A percentile compares a stretch with the other conserved stretches of the same genome.
phyloP scores from a whole-genome alignment of 164 flowering plant genomes.

The Chimonanthus salicifolius region DNA sequence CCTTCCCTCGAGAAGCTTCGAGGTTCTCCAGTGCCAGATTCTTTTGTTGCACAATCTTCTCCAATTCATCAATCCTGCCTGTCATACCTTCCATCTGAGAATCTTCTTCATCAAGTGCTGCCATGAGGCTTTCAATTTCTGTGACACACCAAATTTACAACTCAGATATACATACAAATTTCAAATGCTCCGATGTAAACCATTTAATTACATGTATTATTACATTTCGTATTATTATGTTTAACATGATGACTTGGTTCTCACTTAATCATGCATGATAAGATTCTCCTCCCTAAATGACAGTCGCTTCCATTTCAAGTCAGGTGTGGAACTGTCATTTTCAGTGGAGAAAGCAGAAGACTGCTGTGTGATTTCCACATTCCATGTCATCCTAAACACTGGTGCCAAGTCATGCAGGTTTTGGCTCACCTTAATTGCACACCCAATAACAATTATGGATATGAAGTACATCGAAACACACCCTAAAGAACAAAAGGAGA shows the following conservation, averaged over 20 bases:
- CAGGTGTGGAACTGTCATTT: too few species aligned
- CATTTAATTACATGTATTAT: too few species aligned
- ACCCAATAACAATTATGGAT: neutral
- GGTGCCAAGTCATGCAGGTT: neutral
- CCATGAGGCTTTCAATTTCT: conserved; percentile 91
- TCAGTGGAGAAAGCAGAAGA: too few species aligned
- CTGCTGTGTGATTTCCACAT: too few species aligned
- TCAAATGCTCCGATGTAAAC: neutral
- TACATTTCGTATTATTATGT: too few species aligned
- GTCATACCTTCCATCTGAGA: conserved; percentile 67
- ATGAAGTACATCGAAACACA: neutral
- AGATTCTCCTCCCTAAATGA: too few species aligned
- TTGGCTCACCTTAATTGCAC: neutral
- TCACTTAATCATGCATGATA: too few species aligned
- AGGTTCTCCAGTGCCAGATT: conserved; percentile 56
- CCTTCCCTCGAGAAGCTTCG: conserved; percentile 78
- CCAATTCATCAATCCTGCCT: conserved; percentile 49
- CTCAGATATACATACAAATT: neutral
- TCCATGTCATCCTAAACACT: too few species aligned
- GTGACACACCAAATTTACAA: conserved; percentile 12
- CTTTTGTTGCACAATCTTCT: conserved; percentile 53
- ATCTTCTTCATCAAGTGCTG: conserved; percentile 98
- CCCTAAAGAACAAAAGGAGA: neutral
- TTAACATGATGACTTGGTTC: too few species aligned
- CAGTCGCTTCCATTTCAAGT: too few species aligned